Evolutionary conservation across 2,329 filamentous ascomycete species (phyloP).

Genomic region (Botrytis squamosa): DNA sequence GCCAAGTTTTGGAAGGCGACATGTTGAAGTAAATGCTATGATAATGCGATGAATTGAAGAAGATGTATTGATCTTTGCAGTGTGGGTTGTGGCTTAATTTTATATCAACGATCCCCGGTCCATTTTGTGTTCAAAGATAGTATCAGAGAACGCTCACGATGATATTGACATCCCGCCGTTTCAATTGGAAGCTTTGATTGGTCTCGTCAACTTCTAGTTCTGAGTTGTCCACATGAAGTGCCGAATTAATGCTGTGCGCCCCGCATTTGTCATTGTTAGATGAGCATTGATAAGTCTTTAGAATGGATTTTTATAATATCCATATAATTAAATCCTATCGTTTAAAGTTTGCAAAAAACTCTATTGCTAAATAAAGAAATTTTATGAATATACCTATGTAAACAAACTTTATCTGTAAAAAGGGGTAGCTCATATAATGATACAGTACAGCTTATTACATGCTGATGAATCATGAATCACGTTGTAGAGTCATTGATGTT

Average conservation of each 20-base stretch:
- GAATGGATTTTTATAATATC: not conserved
- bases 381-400: too few species aligned
- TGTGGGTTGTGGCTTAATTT: not conserved
- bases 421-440: too few species aligned
- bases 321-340: too few species aligned
- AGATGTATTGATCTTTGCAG: not conserved
- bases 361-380: too few species aligned
- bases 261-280: constrained; percentile 8
- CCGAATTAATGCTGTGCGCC: not conserved
- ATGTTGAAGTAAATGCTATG: not conserved
- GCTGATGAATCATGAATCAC: too few species aligned
- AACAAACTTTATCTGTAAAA: too few species aligned
- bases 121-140: not conserved
- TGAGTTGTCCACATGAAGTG: not conserved
- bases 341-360: too few species aligned
- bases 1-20: constrained; percentile 9
- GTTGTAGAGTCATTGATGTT: too few species aligned
- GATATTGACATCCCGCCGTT: not conserved
- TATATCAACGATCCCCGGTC: not conserved
- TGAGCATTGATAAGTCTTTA: constrained; percentile 8
- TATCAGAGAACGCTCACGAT: not conserved
- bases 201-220: not conserved
- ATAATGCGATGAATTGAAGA: not conserved
- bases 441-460: too few species aligned
- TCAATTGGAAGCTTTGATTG: constrained; percentile 1